Conservation (phyloP, 192 early-diverging fungal genomes). For the Coemansia reversa region DNA sequence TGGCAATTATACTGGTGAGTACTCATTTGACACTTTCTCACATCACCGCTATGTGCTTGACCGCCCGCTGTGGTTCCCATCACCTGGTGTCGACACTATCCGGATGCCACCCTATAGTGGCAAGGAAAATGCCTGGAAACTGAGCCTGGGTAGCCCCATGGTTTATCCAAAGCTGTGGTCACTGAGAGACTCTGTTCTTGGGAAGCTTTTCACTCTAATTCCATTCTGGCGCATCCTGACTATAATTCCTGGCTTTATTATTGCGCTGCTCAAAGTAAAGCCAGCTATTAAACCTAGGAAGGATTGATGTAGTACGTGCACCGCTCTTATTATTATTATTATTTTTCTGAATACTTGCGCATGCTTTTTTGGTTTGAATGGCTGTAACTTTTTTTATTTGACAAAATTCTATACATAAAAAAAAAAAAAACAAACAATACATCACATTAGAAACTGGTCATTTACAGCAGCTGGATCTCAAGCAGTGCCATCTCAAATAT, state of each 20-base stretch:
- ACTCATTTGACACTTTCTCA: conserved; percentile 78
- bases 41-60: conserved; percentile 66
- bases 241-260: conserved; percentile 27
- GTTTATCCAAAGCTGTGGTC: conserved; percentile 24
- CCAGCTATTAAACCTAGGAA: conserved; percentile 18
- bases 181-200: conserved; percentile 15
- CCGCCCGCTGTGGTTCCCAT: conserved; percentile 39
- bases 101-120: conserved; percentile 39
- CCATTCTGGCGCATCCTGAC: conserved; percentile 46
- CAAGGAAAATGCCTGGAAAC: conserved; percentile 42
- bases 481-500: conserved; percentile 44
- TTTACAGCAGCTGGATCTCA: conserved; percentile 33
- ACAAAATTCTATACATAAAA: neutral
- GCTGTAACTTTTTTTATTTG: neutral
- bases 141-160: conserved; percentile 6
- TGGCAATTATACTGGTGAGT: conserved; percentile 79
- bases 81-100: conserved; percentile 34
- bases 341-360: no score
- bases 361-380: neutral
- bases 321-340: no score
- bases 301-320: neutral
- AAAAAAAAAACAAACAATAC: neutral
- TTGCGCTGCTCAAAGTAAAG: conserved; percentile 22
- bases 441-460: neutral
- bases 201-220: conserved; percentile 30